Percentiles rank a stretch among this genome's conserved stretches.
Evolutionary conservation across 371 early-diverging fungal species (phyloP).

Genomic region (Encephalitozoon hellem): DNA sequence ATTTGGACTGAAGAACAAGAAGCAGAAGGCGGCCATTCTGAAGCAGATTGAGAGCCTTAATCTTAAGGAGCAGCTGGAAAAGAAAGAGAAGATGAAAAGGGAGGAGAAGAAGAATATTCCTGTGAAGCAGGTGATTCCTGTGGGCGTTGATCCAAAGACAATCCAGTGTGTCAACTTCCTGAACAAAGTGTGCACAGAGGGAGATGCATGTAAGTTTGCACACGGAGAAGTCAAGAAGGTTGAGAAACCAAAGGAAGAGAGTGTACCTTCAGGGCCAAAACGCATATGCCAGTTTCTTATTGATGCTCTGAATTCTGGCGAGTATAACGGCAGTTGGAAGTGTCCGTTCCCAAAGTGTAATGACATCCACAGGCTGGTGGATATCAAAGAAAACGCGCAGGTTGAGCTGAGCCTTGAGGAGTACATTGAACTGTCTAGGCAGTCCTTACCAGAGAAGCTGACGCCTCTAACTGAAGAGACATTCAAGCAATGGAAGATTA

Average conservation of each 20-base stretch:
- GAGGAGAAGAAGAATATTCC: slow-evolving; percentile 71
- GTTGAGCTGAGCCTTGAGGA: slow-evolving; percentile 54
- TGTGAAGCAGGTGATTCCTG: slow-evolving; percentile 83
- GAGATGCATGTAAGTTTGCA: slow-evolving; percentile 89
- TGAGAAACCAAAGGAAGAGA: slow-evolving; percentile 69
- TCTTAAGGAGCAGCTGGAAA: slow-evolving; percentile 65
- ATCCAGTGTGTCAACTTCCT: slow-evolving; percentile 84
- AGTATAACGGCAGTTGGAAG: slow-evolving; percentile 96
- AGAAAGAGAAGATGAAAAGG: slow-evolving; percentile 69
- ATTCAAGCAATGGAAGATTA: slow-evolving; percentile 85
- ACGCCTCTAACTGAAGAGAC: slow-evolving; percentile 88
- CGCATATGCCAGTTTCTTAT: slow-evolving; percentile 96
- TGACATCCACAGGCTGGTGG: slow-evolving; percentile 50
- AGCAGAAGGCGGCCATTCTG: slow-evolving; percentile 71
- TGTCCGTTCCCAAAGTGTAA: slow-evolving; percentile 68
- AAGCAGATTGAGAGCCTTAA: slow-evolving; percentile 79
- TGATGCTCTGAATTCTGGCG: slow-evolving; percentile 86
- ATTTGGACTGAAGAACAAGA: slow-evolving; percentile 91
- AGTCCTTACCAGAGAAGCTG: slow-evolving; percentile 75
- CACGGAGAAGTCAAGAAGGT: slow-evolving; percentile 84
- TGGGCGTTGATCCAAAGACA: slow-evolving; percentile 89
- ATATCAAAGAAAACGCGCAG: slow-evolving; percentile 34
- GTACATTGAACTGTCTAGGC: slow-evolving; percentile 65
- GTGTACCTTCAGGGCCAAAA: slow-evolving; percentile 58
- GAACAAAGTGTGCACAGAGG: slow-evolving; percentile 78